Base-by-base conservation (phyloP, 2,329 filamentous ascomycete genomes). In the Penicillium thymicola region DNA sequence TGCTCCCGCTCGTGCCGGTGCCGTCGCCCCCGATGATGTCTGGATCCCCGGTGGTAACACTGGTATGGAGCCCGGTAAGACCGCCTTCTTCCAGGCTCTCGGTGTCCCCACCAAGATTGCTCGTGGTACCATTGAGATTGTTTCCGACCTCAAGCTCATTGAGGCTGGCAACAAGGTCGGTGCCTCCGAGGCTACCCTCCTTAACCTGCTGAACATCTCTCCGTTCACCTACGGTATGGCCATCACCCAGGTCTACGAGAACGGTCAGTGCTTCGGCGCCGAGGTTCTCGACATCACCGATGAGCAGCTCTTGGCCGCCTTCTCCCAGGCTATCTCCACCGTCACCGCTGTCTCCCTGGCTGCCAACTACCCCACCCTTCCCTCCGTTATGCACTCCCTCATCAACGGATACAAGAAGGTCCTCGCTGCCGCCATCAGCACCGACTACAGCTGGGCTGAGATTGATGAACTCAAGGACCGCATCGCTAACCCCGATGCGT, bases 41-140 rank as follows among this genome's bases (percentile, higher is more conserved):
- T 99, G 82, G 84, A 79, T 99, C 69, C 94, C 94, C 68, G 94
- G 92, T 71, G 94, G 94, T 81, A 99, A 99, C 89, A 99, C 94
- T 75, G 94, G 94, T 83, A 99, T 99, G 94, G 94, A 99, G 82
- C 95, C 94, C 78, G 95, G 95, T 81, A 99, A 99, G 90, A 99
- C 94, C 76, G 97, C 94, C 78, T 99, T 99, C 92, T 99, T 99
- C 92, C 94, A 99, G 89, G 94, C 94, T 75, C 94, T 99, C 81
- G 93, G 93, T 91, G 92, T 99, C 78, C 94, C 94, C 77, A 99
- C 94, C 87, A 99, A 99, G 92, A 99, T 99, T 83, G 94, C 94
- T 78, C 94, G 94, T 96, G 95, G 94, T 95, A 99, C 94, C 82
- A 99, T 99, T 82, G 94, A 99, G 90, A 99, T 99, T 77, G 97